These are phyloP conservation scores for Acidiella bohemica DNA, from an alignment of 495 filamentous ascomycete species.

Conservation along the genomic window DNA sequence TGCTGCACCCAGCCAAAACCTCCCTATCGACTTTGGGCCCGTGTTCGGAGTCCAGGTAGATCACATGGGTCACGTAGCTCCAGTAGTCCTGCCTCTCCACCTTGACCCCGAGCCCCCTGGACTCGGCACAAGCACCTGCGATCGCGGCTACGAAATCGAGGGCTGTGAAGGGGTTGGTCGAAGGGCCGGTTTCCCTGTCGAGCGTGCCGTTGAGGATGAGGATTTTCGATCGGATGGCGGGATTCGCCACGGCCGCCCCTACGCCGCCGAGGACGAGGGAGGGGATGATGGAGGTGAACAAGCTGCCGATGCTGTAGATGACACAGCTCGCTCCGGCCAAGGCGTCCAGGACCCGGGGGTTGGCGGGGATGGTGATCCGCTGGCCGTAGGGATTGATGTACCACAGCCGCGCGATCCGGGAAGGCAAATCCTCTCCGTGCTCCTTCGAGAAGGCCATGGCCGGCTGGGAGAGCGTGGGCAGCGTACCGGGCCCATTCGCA, in stretches of 20 bases:
- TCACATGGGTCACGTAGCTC: constrained; percentile 66
- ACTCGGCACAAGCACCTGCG: constrained; percentile 46
- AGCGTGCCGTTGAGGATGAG: constrained; percentile 70
- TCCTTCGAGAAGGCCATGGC: constrained; percentile 70
- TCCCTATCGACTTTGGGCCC: constrained; percentile 57
- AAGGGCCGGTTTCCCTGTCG: constrained; percentile 74
- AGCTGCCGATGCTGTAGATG: constrained; percentile 78
- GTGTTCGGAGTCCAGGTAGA: constrained; percentile 63
- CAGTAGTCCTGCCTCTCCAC: constrained; percentile 21
- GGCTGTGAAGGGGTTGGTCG: constrained; percentile 46
- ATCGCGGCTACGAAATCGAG: constrained; percentile 70
- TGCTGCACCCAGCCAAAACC: constrained; percentile 50
- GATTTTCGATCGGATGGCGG: constrained; percentile 51
- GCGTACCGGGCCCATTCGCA: constrained; percentile 73
- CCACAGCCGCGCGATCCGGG: constrained; percentile 73
- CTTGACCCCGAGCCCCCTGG: constrained; percentile 25
- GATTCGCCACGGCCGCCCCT: constrained; percentile 38
- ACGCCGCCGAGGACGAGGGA: constrained; percentile 54
- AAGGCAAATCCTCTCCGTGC: constrained; percentile 54
- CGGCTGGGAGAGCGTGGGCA: constrained; percentile 63
- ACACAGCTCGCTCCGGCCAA: constrained; percentile 49
- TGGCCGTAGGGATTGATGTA: constrained; percentile 95
- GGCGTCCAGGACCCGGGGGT: constrained; percentile 60
- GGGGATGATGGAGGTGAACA: constrained; percentile 66
- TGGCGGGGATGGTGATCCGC: constrained; percentile 71